Conservation (phyloP, 2,329 filamentous ascomycete genomes). For the Paecilomyces sp. region DNA sequence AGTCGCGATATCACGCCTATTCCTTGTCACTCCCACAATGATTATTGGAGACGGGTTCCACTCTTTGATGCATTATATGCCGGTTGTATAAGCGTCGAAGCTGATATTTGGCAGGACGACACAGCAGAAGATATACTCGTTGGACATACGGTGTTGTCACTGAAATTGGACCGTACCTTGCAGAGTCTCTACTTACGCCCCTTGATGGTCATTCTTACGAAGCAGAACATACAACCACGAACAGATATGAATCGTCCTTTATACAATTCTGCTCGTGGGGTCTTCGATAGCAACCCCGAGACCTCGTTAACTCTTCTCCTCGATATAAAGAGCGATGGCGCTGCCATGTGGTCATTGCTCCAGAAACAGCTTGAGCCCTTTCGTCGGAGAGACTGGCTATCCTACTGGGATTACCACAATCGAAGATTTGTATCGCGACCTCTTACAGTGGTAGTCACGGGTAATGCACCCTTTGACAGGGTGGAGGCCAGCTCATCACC, state of each 20-base stretch:
- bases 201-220: slow-evolving; percentile 51
- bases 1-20: slow-evolving; percentile 34
- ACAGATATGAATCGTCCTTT: background rate
- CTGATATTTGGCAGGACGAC: slow-evolving; percentile 59
- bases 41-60: slow-evolving; percentile 60
- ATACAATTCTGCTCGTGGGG: slow-evolving; percentile 31
- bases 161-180: slow-evolving; percentile 38
- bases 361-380: background rate
- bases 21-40: slow-evolving; percentile 61
- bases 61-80: slow-evolving; percentile 55
- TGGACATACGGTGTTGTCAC: slow-evolving; percentile 45
- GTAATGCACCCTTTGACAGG: slow-evolving; percentile 5
- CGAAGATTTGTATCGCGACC: slow-evolving; percentile 1
- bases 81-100: slow-evolving; percentile 59
- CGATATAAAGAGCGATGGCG: slow-evolving; percentile 58
- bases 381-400: slow-evolving; percentile 2
- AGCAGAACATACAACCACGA: slow-evolving; percentile 40
- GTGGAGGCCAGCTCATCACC: slow-evolving; percentile 2
- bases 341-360: background rate
- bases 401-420: background rate
- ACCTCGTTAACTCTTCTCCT: slow-evolving; percentile 58
- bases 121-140: slow-evolving; percentile 48
- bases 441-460: slow-evolving; percentile 5
- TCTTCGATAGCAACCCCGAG: slow-evolving; percentile 48
- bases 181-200: slow-evolving; percentile 59